A percentile compares a stretch with the other conserved stretches of the same genome.
phyloP scores from a whole-genome alignment of 345 rosid genomes.

The Linum lewisii region DNA sequence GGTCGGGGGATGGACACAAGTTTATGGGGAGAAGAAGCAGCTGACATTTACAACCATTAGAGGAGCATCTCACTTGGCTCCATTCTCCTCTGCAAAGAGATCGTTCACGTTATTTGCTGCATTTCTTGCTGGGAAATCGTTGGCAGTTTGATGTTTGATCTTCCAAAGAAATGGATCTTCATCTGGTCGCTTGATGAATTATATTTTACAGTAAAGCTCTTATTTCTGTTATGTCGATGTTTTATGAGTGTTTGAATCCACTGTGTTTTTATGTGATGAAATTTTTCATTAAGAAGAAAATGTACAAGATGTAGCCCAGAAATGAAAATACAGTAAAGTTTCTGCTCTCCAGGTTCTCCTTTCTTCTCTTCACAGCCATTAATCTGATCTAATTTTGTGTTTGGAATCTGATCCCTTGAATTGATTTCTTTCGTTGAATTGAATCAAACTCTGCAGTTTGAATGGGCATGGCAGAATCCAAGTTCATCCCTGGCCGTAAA shows the following conservation, averaged over 20 bases:
- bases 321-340: too few relatives aligned
- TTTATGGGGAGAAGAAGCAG: constrained; percentile 3
- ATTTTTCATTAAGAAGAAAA: too few relatives aligned
- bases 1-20: constrained; percentile 17
- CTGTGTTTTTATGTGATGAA: too few relatives aligned
- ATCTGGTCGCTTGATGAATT: not conserved
- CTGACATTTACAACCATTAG: constrained; percentile 7
- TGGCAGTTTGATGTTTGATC: not conserved
- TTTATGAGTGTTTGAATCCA: too few relatives aligned
- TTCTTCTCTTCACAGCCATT: not conserved
- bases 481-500: constrained; percentile 65
- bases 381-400: too few relatives aligned
- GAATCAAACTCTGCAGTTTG: constrained; percentile 55
- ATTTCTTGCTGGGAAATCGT: constrained; percentile 4
- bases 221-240: too few relatives aligned
- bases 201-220: too few relatives aligned
- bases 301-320: too few relatives aligned
- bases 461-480: constrained; percentile 99
- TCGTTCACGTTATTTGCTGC: constrained; percentile 9
- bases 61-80: constrained; percentile 10
- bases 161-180: too few relatives aligned
- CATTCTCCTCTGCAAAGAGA: constrained; percentile 7
- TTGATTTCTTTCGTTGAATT: not conserved
- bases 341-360: constrained; percentile 98
- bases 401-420: too few relatives aligned